These are phyloP conservation scores for Debaryomycetaceae sp. DNA, from an alignment of 1,139 yeast species.

Conservation along the genomic window DNA sequence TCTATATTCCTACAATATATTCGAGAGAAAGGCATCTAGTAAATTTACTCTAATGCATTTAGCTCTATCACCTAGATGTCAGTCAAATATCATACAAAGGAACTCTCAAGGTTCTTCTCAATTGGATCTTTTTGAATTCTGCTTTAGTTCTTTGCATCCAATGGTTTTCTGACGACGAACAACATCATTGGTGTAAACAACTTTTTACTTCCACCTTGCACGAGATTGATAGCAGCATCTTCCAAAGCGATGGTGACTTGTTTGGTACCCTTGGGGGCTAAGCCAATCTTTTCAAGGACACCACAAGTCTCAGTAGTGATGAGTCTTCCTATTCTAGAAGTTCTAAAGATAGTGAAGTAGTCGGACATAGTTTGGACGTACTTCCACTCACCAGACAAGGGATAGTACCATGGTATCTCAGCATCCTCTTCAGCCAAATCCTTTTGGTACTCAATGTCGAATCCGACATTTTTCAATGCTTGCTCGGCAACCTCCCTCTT, in stretches of 20 bases:
- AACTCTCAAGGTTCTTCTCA: neutral
- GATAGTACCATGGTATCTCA: slow-evolving; percentile 96
- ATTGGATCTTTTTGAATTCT: neutral
- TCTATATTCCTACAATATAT: no score
- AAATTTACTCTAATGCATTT: neutral
- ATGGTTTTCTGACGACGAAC: slow-evolving; percentile 80
- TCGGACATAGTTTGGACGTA: slow-evolving; percentile 79
- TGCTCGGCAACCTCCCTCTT: slow-evolving; percentile 77
- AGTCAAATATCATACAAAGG: neutral
- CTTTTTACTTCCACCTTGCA: slow-evolving; percentile 85
- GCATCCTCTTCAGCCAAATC: slow-evolving; percentile 85
- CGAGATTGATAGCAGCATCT: slow-evolving; percentile 95
- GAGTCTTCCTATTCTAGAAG: slow-evolving; percentile 81
- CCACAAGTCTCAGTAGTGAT: slow-evolving; percentile 81
- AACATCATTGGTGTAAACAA: slow-evolving; percentile 97
- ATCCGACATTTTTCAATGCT: slow-evolving; percentile 86
- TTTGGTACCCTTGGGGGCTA: slow-evolving; percentile 92
- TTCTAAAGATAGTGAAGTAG: slow-evolving; percentile 81
- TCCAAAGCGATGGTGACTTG: slow-evolving; percentile 91
- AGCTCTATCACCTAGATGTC: neutral
- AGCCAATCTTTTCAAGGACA: slow-evolving; percentile 72
- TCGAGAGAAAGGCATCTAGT: no score
- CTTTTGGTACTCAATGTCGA: slow-evolving; percentile 66
- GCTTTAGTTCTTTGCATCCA: slow-evolving; percentile 11
- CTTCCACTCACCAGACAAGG: slow-evolving; percentile 90